A percentile compares a stretch with the other conserved stretches of the same genome.
Evolutionary conservation across 1,284 basidiomycete species (phyloP).

Genomic region (Ustilago lituana): DNA sequence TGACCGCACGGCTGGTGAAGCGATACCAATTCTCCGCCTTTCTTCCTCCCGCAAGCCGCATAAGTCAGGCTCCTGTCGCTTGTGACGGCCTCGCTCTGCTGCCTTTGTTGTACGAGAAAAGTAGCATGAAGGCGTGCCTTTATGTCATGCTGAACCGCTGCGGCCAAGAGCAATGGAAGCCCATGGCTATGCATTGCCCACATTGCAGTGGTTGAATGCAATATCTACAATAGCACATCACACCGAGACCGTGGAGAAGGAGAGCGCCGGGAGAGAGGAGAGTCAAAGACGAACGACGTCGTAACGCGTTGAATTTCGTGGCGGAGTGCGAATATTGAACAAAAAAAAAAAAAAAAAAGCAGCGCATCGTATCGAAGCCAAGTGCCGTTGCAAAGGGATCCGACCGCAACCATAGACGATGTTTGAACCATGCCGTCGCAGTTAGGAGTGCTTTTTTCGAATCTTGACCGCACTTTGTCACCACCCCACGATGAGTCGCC

Average conservation of each 20-base stretch:
- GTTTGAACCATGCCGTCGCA: not conserved
- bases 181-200: conserved; percentile 2
- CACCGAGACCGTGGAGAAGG: too few relatives aligned
- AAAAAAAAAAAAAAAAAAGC: too few relatives aligned
- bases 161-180: not conserved
- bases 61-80: not conserved
- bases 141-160: not conserved
- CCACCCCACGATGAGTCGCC: too few relatives aligned
- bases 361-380: too few relatives aligned
- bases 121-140: not conserved
- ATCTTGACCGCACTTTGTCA: too few relatives aligned
- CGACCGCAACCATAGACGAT: conserved; percentile 1
- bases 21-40: too few relatives aligned
- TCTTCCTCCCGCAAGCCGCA: not conserved
- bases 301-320: conserved; percentile 6
- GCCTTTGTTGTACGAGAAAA: not conserved
- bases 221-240: conserved; percentile 9
- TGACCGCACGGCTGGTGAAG: too few relatives aligned
- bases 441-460: too few relatives aligned
- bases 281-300: conserved; percentile 6
- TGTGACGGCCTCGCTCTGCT: too few relatives aligned
- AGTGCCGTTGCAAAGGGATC: too few relatives aligned
- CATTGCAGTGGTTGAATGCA: not conserved
- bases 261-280: too few relatives aligned
- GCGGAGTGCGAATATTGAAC: conserved; percentile 10